Evolutionary conservation across 352 stramenopile species (phyloP).

Genomic region (Pythium brachiatum): DNA sequence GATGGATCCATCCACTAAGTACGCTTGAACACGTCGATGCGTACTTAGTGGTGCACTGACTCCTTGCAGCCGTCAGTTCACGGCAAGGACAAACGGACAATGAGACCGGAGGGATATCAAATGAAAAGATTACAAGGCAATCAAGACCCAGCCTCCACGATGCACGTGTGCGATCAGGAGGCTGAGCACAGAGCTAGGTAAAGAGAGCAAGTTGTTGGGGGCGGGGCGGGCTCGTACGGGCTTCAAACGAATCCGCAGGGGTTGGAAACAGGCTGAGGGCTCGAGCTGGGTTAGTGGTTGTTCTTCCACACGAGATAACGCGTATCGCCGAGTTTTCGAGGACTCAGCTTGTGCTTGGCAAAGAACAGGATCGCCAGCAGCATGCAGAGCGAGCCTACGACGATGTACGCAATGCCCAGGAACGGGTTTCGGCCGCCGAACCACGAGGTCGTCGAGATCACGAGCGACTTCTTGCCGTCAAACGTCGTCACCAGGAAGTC

Average conservation of each 20-base stretch:
- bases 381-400: conserved; percentile 93
- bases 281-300: conserved; percentile 70
- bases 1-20: conserved; percentile 1
- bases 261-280: not conserved
- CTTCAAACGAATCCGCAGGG: conserved; percentile 1
- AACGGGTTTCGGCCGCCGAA: conserved; percentile 97
- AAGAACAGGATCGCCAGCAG: conserved; percentile 94
- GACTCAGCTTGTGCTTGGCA: conserved; percentile 93
- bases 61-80: not conserved
- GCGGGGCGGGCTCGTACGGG: not conserved
- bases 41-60: not conserved
- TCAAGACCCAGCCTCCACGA: not conserved
- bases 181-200: not conserved
- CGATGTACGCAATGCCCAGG: conserved; percentile 95
- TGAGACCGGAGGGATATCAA: not conserved
- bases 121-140: conserved; percentile 5
- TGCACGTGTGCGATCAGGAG: not conserved
- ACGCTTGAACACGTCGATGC: not conserved
- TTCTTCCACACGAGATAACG: conserved; percentile 96
- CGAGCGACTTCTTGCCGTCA: conserved; percentile 94
- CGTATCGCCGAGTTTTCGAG: conserved; percentile 94
- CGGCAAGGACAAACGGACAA: not conserved
- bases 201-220: not conserved
- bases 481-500: conserved; percentile 96
- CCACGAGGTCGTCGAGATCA: conserved; percentile 95